A percentile compares a stretch with the other conserved stretches of the same genome.
Evolutionary conservation across 768 basidiomycete genomes (phyloP).

Genomic region (Mycena pura): DNA sequence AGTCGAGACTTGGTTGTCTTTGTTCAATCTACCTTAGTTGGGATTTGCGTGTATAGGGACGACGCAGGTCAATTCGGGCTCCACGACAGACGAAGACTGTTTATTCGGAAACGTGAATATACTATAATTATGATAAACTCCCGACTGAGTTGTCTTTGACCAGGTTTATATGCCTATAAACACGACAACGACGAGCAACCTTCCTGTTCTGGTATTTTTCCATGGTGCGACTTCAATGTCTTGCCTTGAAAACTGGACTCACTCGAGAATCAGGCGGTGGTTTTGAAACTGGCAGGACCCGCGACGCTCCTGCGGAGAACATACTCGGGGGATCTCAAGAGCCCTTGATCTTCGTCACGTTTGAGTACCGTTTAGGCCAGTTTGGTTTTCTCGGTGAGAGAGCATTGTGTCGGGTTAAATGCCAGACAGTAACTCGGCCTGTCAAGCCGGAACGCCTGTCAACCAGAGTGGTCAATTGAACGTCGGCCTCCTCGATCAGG

Average conservation of each 20-base stretch:
- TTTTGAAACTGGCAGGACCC: conserved; percentile 44
- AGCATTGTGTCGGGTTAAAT: too few species aligned
- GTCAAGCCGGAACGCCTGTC: conserved; percentile 44
- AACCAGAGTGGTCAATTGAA: conserved; percentile 41
- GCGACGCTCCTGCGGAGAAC: conserved; percentile 38
- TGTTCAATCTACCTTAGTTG: conserved; percentile 30
- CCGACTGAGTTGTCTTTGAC: background rate
- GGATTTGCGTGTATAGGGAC: conserved; percentile 41
- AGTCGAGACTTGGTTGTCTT: background rate
- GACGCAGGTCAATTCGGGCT: conserved; percentile 32
- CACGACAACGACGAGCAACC: background rate
- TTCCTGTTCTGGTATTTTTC: conserved; percentile 48
- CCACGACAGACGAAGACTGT: conserved; percentile 48
- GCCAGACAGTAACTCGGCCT: too few species aligned
- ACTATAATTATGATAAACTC: background rate
- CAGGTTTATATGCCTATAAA: conserved; percentile 24
- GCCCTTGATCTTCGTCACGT: conserved; percentile 48
- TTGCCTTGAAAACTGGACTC: background rate
- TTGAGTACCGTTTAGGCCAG: conserved; percentile 49
- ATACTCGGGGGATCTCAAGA: conserved; percentile 38
- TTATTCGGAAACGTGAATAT: conserved; percentile 47
- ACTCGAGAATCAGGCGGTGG: conserved; percentile 42
- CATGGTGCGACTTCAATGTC: conserved; percentile 36
- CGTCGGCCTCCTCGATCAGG: conserved; percentile 43
- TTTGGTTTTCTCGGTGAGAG: conserved; percentile 49